Conservation (phyloP, 352 stramenopile species). For the Globisporangium perplexum region DNA sequence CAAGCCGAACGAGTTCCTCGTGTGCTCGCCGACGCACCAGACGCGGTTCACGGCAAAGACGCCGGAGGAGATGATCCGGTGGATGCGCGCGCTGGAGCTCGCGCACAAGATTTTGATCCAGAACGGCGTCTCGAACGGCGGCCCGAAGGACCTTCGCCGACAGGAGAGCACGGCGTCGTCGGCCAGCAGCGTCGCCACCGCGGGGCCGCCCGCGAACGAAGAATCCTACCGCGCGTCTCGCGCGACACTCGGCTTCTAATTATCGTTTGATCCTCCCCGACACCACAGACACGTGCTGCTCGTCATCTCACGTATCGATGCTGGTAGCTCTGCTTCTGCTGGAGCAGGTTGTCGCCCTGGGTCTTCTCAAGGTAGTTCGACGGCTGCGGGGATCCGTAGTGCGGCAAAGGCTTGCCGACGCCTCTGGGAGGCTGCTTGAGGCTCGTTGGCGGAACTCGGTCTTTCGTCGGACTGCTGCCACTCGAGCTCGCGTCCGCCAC, state of each 20-base stretch:
- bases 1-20: constrained; percentile 73
- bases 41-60: constrained; percentile 71
- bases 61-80: constrained; percentile 61
- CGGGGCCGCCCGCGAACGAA: constrained; percentile 8
- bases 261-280: neutral
- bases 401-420: neutral
- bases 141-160: constrained; percentile 10
- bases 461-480: neutral
- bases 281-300: neutral
- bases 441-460: neutral
- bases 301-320: constrained; percentile 8
- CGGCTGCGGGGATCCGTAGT: neutral
- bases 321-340: constrained; percentile 15
- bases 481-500: neutral
- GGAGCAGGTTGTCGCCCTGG: constrained; percentile 11
- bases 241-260: constrained; percentile 65
- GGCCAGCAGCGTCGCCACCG: neutral
- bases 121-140: constrained; percentile 23
- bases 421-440: neutral
- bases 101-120: constrained; percentile 52
- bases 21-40: constrained; percentile 70
- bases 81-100: constrained; percentile 53
- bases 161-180: constrained; percentile 22
- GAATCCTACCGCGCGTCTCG: constrained; percentile 34
- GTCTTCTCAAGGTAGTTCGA: constrained; percentile 1